phyloP scores from a whole-genome alignment of 345 rosid genomes.

The Excoecaria agallocha region DNA sequence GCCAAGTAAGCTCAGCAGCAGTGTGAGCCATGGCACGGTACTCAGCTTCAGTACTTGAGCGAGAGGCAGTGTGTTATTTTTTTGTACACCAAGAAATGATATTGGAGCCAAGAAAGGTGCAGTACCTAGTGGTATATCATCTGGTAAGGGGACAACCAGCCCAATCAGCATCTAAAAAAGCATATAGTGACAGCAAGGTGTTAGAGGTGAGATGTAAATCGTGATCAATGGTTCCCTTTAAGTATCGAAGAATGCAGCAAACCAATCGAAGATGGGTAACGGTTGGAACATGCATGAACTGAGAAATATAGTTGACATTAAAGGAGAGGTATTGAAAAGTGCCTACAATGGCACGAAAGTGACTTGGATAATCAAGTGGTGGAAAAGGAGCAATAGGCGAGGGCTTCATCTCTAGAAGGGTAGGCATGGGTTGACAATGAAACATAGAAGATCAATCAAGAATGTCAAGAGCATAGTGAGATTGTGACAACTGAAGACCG shows the following conservation, averaged over 20 bases:
- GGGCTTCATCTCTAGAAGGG: background rate
- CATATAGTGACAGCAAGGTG: background rate
- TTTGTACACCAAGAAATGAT: background rate
- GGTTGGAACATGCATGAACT: background rate
- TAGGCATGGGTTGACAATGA: background rate
- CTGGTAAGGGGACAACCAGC: background rate
- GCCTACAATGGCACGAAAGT: background rate
- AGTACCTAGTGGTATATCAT: background rate
- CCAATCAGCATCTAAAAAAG: background rate
- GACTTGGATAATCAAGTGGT: no score
- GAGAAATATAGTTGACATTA: background rate
- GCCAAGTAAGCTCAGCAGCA: background rate
- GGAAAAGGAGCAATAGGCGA: no score
- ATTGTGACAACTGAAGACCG: background rate
- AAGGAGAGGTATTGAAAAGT: background rate
- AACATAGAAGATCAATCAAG: background rate
- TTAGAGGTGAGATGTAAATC: background rate
- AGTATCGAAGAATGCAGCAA: background rate
- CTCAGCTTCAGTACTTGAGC: background rate
- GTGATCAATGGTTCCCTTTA: background rate
- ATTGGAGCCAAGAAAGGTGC: background rate
- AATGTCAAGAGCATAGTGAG: background rate
- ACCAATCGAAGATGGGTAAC: background rate
- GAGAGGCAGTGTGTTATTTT: background rate
- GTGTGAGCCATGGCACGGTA: background rate